phyloP scores from a whole-genome alignment of 768 basidiomycete species.

The Podaxis rugospora region DNA sequence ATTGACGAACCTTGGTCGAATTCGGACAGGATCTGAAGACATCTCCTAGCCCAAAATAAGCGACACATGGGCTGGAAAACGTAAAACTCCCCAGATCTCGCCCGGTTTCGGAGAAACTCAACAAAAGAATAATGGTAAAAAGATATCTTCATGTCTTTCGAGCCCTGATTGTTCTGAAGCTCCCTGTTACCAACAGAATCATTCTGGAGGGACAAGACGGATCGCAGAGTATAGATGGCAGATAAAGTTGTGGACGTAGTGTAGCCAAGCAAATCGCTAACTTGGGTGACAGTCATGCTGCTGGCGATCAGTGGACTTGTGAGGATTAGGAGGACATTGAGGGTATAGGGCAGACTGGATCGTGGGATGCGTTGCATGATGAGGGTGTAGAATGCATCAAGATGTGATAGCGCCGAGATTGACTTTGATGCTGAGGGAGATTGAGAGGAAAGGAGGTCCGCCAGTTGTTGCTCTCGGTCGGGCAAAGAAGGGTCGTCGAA shows the following conservation, averaged over 20 bases:
- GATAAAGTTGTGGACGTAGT: not conserved
- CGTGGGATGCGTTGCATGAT: conserved; percentile 2
- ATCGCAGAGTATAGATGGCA: not conserved
- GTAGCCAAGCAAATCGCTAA: conserved; percentile 7
- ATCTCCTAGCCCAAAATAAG: not conserved
- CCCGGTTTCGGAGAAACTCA: not conserved
- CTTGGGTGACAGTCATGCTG: not conserved
- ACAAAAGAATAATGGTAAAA: conserved; percentile 9
- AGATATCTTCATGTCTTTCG: not conserved
- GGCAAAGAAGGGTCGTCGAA: conserved; percentile 13
- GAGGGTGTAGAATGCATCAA: not conserved
- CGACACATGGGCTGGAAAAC: not conserved
- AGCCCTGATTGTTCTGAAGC: too few species aligned
- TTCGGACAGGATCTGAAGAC: conserved; percentile 2
- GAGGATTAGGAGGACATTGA: not conserved
- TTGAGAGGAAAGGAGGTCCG: not conserved
- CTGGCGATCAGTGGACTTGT: not conserved
- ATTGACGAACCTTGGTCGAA: not conserved
- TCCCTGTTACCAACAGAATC: not conserved
- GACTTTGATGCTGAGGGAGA: not conserved
- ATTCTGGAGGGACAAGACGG: not conserved
- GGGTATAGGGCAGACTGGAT: not conserved
- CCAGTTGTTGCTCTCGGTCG: conserved; percentile 1
- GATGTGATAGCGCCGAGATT: not conserved
- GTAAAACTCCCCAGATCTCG: not conserved